These are phyloP conservation scores for Leccinum proximum DNA, from an alignment of 1,284 basidiomycete genomes.

Conservation along the genomic window DNA sequence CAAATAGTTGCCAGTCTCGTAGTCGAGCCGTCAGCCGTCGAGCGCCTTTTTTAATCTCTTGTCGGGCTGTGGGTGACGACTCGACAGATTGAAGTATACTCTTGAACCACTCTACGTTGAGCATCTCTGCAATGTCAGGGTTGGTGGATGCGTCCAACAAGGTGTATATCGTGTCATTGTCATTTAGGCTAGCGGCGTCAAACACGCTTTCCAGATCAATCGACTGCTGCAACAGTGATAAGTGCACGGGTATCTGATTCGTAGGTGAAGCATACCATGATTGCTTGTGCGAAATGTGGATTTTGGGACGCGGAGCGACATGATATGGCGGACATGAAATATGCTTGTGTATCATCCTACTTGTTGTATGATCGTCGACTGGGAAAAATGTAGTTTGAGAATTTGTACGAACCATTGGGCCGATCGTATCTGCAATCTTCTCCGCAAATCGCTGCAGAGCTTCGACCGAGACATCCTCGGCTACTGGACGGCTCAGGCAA, in stretches of 20 bases:
- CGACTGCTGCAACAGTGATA: slow-evolving; percentile 41
- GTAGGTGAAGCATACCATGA: slow-evolving; percentile 39
- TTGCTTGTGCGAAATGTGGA: slow-evolving; percentile 38
- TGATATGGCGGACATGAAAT: slow-evolving; percentile 56
- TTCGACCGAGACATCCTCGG: slow-evolving; percentile 48
- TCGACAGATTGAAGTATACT: slow-evolving; percentile 42
- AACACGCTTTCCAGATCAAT: slow-evolving; percentile 54
- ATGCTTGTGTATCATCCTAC: slow-evolving; percentile 53
- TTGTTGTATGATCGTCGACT: slow-evolving; percentile 14
- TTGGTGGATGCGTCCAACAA: slow-evolving; percentile 63
- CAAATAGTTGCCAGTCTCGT: slow-evolving; percentile 56
- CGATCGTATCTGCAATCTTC: slow-evolving; percentile 48
- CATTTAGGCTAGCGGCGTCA: slow-evolving; percentile 43
- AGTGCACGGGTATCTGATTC: neutral
- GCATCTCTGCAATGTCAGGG: slow-evolving; percentile 52
- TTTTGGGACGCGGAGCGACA: slow-evolving; percentile 62
- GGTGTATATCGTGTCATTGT: slow-evolving; percentile 51
- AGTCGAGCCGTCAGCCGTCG: slow-evolving; percentile 47
- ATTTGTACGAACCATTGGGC: slow-evolving; percentile 43
- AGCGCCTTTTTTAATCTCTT: slow-evolving; percentile 41
- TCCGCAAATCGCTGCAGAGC: slow-evolving; percentile 49
- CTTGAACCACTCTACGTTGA: slow-evolving; percentile 32
- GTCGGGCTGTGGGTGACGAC: slow-evolving; percentile 36
- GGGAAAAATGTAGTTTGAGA: neutral
- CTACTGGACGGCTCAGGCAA: slow-evolving; percentile 50